Base-by-base conservation (phyloP, 2,329 filamentous ascomycete species). In the Aspergillus oerlinghausenensis region DNA sequence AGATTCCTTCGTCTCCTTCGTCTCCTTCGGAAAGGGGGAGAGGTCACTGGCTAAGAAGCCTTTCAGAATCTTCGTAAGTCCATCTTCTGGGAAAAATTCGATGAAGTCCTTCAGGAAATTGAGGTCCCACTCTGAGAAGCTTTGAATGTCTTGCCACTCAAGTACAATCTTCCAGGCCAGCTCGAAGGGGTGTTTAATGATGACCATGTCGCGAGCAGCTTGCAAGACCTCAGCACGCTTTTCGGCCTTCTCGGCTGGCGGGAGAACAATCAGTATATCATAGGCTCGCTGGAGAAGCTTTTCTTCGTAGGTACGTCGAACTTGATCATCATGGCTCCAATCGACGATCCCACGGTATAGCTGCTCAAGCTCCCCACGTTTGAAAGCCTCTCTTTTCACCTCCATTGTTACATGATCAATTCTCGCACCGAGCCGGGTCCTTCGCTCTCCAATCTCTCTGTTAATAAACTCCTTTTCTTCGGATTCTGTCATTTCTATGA, bases 381-480 rank as follows among this genome's bases (percentile, higher is more conserved):
- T 79, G 62, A 90, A 87, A 1, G 97, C 87, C 71, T 99, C 94
- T 38, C 87, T 82, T 71, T 93, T 96, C 50, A 96, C 94, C 59
- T 97, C 90, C 2, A 84, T 72, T 0, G 89, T 96, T 23, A 97
- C 93, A 59, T 94, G 88, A 43, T 84, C 87, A 55, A 96, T 81
- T 49, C 85, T 88, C 9, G 92, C 92, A 45, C 94, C 94, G 2
- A 99, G 81, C 40, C 94, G 84, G 1, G 92, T 96, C 61, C 92
- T 84, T 47, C 94, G 85, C 73, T 96, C 92, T 32, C 88, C 91
- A 63, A 99, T 95, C 57, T 96, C 84, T 3, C 84, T 89, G 70
- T 96, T 96, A 71, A 97, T 93, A 32, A 85, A 87, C 69, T 93
- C 88, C 69, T 89, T 92, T 74, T 99, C 94, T 59, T 94, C 90